These are phyloP conservation scores for Phanerochaete sordida DNA, from an alignment of 768 basidiomycete species.

Conservation along the genomic window DNA sequence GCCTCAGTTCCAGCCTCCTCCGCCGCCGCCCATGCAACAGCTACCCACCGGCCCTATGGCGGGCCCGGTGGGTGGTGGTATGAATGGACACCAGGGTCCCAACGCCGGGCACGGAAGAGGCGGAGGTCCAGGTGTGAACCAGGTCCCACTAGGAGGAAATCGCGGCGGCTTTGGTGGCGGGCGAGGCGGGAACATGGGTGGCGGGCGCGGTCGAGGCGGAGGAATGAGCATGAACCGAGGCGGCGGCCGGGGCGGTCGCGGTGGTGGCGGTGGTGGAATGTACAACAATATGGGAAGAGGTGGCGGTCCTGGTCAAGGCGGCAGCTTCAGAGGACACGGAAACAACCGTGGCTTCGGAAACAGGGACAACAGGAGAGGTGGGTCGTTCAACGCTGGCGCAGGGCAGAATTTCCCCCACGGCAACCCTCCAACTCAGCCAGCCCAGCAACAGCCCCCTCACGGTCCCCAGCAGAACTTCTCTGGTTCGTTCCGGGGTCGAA, in stretches of 20 bases:
- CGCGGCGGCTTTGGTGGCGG: constrained; percentile 44
- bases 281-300: constrained; percentile 38
- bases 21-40: constrained; percentile 43
- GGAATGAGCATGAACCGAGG: constrained; percentile 28
- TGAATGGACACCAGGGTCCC: constrained; percentile 22
- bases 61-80: constrained; percentile 22
- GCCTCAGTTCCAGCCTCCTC: constrained; percentile 64
- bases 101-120: constrained; percentile 36
- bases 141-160: constrained; percentile 36
- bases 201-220: constrained; percentile 51
- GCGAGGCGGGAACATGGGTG: constrained; percentile 35
- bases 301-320: constrained; percentile 42
- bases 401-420: constrained; percentile 30
- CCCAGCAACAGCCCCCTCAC: constrained; percentile 33
- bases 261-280: constrained; percentile 35
- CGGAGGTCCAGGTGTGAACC: constrained; percentile 37
- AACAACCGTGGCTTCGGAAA: constrained; percentile 67
- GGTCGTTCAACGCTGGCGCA: constrained; percentile 55
- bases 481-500: constrained; percentile 51
- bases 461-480: constrained; percentile 25
- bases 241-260: constrained; percentile 27
- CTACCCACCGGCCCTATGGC: constrained; percentile 35
- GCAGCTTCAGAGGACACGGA: constrained; percentile 53
- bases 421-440: constrained; percentile 30
- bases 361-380: constrained; percentile 63